These are phyloP conservation scores for Fraxinus baroniana DNA, from an alignment of 305 asterid genomes.

Conservation along the genomic window DNA sequence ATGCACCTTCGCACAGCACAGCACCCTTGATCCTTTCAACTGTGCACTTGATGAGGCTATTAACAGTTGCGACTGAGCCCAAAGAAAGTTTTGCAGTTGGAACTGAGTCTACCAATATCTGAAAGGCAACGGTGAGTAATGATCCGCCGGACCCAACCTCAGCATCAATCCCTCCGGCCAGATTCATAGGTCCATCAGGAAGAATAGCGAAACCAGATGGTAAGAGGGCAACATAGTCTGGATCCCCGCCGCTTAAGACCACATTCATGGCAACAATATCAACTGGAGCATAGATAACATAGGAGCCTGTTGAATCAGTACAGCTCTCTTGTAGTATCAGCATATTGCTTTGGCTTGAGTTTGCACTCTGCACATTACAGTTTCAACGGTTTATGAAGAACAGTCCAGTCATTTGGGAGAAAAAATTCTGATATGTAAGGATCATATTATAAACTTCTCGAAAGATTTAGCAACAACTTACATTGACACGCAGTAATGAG, in stretches of 20 bases:
- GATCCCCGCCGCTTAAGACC: constrained; percentile 88
- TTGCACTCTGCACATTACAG: constrained; percentile 58
- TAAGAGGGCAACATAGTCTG: constrained; percentile 87
- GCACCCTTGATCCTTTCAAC: constrained; percentile 90
- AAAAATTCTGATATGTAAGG: background rate
- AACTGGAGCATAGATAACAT: constrained; percentile 87
- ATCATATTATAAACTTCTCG: background rate
- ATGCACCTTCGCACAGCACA: constrained; percentile 58
- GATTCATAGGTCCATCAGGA: constrained; percentile 58
- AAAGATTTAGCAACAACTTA: constrained; percentile 31
- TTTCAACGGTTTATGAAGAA: background rate
- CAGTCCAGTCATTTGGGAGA: background rate
- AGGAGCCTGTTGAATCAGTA: constrained; percentile 74
- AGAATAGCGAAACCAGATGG: constrained; percentile 95
- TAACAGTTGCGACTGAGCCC: constrained; percentile 91
- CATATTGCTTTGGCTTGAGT: constrained; percentile 94
- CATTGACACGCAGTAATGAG: constrained; percentile 83
- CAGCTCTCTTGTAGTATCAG: constrained; percentile 86
- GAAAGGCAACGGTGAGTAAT: constrained; percentile 89
- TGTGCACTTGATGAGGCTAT: constrained; percentile 91
- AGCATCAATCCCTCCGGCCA: constrained; percentile 29
- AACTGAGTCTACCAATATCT: constrained; percentile 81
- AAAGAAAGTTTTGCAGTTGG: constrained; percentile 90
- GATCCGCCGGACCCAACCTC: constrained; percentile 69
- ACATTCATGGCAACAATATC: constrained; percentile 89